These are phyloP conservation scores for Lactarius sp. DNA, from an alignment of 768 basidiomycete species.

Conservation along the genomic window DNA sequence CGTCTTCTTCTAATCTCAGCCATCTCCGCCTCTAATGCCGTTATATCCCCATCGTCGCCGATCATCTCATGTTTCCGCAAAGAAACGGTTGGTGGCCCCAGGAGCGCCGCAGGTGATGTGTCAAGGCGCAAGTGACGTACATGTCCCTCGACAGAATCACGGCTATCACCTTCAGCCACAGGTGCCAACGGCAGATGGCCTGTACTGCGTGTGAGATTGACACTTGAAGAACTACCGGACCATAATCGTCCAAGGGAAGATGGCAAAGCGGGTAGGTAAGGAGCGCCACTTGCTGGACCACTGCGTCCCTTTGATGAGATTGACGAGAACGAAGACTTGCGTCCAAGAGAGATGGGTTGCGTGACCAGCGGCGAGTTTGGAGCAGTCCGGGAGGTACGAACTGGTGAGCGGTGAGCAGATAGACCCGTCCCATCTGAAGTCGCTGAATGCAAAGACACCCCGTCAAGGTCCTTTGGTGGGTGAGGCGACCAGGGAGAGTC, in stretches of 20 bases:
- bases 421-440: conserved; percentile 23
- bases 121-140: conserved; percentile 15
- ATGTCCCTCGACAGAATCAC: conserved; percentile 15
- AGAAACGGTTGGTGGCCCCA: conserved; percentile 3
- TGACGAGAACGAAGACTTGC: conserved; percentile 26
- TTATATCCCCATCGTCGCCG: conserved; percentile 35
- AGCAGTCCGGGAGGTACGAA: conserved; percentile 9
- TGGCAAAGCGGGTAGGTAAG: conserved; percentile 32
- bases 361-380: conserved; percentile 17
- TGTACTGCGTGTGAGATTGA: conserved; percentile 50
- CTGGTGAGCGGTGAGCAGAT: conserved; percentile 22
- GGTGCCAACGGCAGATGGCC: conserved; percentile 47
- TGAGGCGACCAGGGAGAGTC: conserved; percentile 19
- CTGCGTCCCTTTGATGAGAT: conserved; percentile 26
- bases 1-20: conserved; percentile 63
- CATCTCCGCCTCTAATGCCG: conserved; percentile 52
- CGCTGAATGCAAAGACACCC: conserved; percentile 24
- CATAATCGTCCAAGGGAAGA: conserved; percentile 32
- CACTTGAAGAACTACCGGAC: conserved; percentile 39
- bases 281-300: conserved; percentile 27
- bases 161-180: conserved; percentile 45
- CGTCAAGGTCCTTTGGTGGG: conserved; percentile 20
- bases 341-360: conserved; percentile 18
- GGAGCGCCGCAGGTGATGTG: not conserved
- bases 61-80: conserved; percentile 26